Percentiles rank a stretch among this genome's conserved stretches.
phyloP scores from a whole-genome alignment of 148 eudicot species.

The Chenopodium quinoa region DNA sequence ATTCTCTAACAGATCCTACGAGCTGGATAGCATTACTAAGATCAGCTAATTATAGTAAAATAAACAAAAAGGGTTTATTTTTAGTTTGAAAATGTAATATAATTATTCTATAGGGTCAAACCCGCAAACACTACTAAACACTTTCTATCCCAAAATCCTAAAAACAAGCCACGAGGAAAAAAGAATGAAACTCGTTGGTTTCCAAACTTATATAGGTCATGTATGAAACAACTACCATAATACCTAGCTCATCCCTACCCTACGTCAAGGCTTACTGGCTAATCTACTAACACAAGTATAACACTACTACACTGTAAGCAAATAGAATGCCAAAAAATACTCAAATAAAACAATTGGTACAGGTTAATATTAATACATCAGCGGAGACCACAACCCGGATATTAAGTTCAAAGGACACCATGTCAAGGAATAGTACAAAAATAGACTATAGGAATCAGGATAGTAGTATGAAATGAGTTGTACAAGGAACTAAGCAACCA shows the following conservation, averaged over 20 bases:
- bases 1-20: background rate
- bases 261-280: background rate
- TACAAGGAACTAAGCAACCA: background rate
- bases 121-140: no score
- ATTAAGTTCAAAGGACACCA: background rate
- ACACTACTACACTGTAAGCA: background rate
- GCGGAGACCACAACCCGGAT: background rate
- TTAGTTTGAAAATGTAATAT: no score
- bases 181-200: background rate
- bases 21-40: background rate
- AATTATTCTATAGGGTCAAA: no score
- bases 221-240: background rate
- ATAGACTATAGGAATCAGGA: background rate
- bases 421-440: no score
- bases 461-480: background rate
- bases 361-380: background rate
- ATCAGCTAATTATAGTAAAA: no score
- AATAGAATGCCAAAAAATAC: background rate
- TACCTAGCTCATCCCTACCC: background rate
- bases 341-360: background rate
- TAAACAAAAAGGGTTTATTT: no score
- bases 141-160: no score
- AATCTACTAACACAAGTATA: background rate
- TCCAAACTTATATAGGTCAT: background rate
- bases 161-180: no score